Evolutionary conservation across 305 asterid genomes (phyloP).

Genomic region (Plantago rigida): DNA sequence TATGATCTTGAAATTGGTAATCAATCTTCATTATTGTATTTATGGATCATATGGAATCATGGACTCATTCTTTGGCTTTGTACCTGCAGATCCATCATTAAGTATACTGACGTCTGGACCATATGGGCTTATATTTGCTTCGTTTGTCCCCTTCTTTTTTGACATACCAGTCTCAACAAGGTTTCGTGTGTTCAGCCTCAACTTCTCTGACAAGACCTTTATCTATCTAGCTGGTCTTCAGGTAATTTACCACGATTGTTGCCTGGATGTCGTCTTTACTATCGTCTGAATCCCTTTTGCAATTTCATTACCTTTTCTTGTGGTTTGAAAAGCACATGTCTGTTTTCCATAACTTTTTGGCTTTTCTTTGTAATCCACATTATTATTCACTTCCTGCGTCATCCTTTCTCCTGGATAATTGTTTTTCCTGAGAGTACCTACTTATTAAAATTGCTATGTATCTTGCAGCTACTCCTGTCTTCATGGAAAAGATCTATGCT

Average conservation of each 20-base stretch:
- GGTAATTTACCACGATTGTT: conserved; percentile 35
- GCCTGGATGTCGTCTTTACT: conserved; percentile 4
- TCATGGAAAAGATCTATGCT: conserved; percentile 92
- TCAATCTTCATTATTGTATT: neutral
- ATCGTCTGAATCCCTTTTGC: neutral
- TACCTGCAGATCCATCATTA: conserved; percentile 71
- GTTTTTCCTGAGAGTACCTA: too few species aligned
- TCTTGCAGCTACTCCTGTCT: conserved; percentile 75
- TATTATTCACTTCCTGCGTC: too few species aligned
- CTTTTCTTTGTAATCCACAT: neutral
- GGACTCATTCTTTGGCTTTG: conserved; percentile 22
- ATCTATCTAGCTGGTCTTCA: conserved; percentile 96
- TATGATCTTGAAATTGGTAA: too few species aligned
- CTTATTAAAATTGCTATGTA: conserved; percentile 15
- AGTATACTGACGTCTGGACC: conserved; percentile 84
- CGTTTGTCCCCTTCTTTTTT: conserved; percentile 84
- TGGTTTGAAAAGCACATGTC: conserved; percentile 21
- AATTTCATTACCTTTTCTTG: neutral
- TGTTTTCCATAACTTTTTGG: conserved; percentile 25
- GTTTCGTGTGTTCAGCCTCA: conserved; percentile 62
- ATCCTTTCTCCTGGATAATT: too few species aligned
- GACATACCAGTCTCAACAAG: conserved; percentile 95
- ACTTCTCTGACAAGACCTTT: conserved; percentile 90
- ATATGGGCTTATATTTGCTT: conserved; percentile 81
- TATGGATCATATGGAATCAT: neutral